Evolutionary conservation across 2,329 filamentous ascomycete species (phyloP), one percentile per base, ranked within the genome.

Genomic region (Cercospora citrullina): DNA sequence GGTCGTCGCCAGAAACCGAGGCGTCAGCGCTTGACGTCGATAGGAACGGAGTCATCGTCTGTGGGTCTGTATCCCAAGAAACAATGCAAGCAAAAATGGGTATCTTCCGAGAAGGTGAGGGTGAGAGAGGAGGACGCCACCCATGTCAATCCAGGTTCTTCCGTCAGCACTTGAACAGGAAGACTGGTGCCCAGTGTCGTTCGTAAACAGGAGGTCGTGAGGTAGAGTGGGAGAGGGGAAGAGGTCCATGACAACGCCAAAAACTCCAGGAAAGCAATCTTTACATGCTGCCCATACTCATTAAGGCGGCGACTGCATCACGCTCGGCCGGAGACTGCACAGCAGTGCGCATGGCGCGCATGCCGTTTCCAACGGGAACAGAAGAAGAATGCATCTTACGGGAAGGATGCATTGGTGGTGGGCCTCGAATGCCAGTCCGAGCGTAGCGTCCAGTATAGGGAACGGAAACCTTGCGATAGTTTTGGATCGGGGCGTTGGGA

Each of bases 301-400:
- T 84, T 76, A 94, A 87, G 72, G 91, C 92, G 80, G 93, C 91
- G 72, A 94, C 87, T 65, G 92, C 92, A 80, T 93, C 91, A 75
- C 90, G 89, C 83, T 94, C 92, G 80, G 93, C 90, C 69, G 88
- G 86, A 78, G 90, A 87, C 33, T 71, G 69, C 65, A 66, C 65
- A 30, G 68, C 62, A 21, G 66, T 45, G 4, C 21, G 59, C 12
- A 61, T 28, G 21, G 33, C 59, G 59, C 57, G 62, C 48, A 63
- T 65, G 66, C 64, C 53, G 60, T 69, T 51, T 26, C 59, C 59
- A 60, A 64, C 63, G 28, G 73, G 74, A 16, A 76, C 64, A 30
- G 75, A 76, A 39, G 70, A 63, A 31, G 74, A 73, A 39, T 72
- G 71, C 23, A 67, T 63, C 23, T 66, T 53, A 9, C 63, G 51